phyloP scores from a whole-genome alignment of 2,329 filamentous ascomycete species.

The Cladosporium austrohemisphaericum region DNA sequence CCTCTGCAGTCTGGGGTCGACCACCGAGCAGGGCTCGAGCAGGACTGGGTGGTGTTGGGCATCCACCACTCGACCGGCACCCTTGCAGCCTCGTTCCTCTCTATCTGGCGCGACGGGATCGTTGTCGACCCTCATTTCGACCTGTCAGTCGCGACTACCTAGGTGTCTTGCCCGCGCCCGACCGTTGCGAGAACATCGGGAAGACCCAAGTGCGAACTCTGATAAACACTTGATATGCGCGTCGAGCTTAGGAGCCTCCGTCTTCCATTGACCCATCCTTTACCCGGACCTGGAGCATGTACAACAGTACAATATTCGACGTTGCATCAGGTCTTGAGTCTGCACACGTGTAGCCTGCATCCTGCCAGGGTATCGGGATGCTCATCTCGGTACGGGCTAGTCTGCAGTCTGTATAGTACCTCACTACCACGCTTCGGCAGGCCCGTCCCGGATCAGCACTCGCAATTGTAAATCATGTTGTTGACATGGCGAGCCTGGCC shows the following conservation, averaged over 20 bases:
- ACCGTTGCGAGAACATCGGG: too few species aligned
- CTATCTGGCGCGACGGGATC: too few species aligned
- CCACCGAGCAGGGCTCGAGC: neutral
- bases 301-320: too few species aligned
- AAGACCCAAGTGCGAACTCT: too few species aligned
- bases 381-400: constrained; percentile 4
- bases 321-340: too few species aligned
- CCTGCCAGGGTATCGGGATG: neutral
- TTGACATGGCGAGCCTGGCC: neutral
- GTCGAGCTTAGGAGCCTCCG: too few species aligned
- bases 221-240: too few species aligned
- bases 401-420: neutral
- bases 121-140: too few species aligned
- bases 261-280: too few species aligned
- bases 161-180: too few species aligned
- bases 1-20: neutral
- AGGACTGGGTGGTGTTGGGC: neutral
- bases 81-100: neutral
- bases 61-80: neutral
- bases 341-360: neutral
- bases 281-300: too few species aligned
- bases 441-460: constrained; percentile 3
- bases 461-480: neutral
- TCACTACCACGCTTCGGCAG: neutral
- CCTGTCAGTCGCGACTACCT: too few species aligned